phyloP scores from a whole-genome alignment of 2,329 filamentous ascomycete species.

The Apiospora aurea region DNA sequence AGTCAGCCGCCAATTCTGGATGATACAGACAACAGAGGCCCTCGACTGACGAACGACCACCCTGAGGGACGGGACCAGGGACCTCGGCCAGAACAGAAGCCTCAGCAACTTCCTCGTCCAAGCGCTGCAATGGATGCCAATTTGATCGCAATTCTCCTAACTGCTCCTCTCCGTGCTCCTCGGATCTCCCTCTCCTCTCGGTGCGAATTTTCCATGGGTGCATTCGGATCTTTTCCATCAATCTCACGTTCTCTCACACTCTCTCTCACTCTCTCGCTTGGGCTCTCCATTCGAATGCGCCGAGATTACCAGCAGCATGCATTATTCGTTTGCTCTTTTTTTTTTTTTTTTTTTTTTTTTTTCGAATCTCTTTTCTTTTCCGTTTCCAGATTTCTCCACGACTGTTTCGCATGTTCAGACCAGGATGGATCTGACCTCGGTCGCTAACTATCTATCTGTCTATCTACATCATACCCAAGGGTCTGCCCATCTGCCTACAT shows the following conservation, averaged over 20 bases:
- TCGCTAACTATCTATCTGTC: no score
- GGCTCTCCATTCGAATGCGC: background rate
- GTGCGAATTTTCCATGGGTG: background rate
- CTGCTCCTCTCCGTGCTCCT: background rate
- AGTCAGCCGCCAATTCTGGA: no score
- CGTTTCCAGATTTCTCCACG: no score
- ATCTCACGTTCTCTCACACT: background rate
- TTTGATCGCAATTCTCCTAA: background rate
- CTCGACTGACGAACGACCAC: no score
- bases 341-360: background rate
- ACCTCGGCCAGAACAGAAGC: no score
- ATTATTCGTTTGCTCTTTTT: background rate
- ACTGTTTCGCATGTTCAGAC: background rate
- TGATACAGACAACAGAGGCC: no score
- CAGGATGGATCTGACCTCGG: background rate
- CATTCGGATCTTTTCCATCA: background rate
- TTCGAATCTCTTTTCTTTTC: background rate
- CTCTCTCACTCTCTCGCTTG: background rate
- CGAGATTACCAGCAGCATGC: background rate
- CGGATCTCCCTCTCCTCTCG: background rate
- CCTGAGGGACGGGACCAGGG: no score
- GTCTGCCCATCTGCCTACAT: no score
- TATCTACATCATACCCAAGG: no score
- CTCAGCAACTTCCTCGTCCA: background rate
- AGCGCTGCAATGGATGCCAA: background rate